Evolutionary conservation across 2,329 filamentous ascomycete genomes (phyloP), one percentile per base, ranked within the genome.

Genomic region (Scedosporium minutisporum): DNA sequence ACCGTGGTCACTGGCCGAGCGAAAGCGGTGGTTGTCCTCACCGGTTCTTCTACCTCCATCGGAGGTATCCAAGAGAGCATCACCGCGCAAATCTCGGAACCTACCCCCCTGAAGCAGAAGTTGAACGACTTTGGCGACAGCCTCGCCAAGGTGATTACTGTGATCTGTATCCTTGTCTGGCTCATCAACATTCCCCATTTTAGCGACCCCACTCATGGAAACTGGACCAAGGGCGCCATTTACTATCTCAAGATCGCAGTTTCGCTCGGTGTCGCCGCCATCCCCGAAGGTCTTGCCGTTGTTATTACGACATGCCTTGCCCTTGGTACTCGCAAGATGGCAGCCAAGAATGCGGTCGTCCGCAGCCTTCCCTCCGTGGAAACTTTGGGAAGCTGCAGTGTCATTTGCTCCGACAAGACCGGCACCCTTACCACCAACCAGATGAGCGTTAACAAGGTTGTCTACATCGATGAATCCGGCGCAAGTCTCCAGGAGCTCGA

Each of bases 221-320:
- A 86, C 75, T 97, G 92, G 88, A 85, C 91, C 66, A 99, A 97
- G 80, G 95, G 95, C 64, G 95, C 95, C 64, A 97, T 99, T 71
- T 99, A 99, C 82, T 99, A 99, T 76, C 86, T 99, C 70, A 99
- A 99, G 82, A 99, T 99, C 72, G 95, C 95, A 51, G 96, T 99
- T 51, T 99, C 95, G 59, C 89, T 99, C 44, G 96, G 95, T 76
- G 95, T 99, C 51, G 95, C 95, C 57, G 95, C 96, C 67, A 99
- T 99, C 71, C 95, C 95, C 0, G 95, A 99, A 78, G 95, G 96
- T 75, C 84, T 99, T 57, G 95, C 95, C 38, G 95, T 97, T 61
- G 96, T 99, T 67, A 99, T 99, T 68, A 99, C 95, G n/a, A 97
- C 95, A 33, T 99, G 95, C 75, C 80, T 99, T 65, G 95, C 95